Evolutionary conservation across 2,329 filamentous ascomycete species (phyloP).

Genomic region (Aureobasidium zeae): DNA sequence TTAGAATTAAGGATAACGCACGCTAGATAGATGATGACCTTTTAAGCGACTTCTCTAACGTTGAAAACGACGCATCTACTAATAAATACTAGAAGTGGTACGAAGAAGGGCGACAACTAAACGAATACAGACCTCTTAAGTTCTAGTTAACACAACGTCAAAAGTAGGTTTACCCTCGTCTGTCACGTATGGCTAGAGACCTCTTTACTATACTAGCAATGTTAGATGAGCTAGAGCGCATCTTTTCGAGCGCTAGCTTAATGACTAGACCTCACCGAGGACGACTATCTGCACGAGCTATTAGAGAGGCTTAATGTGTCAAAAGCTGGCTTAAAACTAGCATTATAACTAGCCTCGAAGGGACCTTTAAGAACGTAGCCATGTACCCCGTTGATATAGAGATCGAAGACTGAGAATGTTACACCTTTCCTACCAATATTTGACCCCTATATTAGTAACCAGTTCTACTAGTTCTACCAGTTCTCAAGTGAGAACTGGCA

Average conservation of each 20-base stretch:
- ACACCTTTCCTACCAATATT: not conserved
- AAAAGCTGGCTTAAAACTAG: not conserved
- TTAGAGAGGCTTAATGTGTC: slow-evolving; percentile 2
- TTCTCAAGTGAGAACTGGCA: not conserved
- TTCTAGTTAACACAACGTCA: not conserved
- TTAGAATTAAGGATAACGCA: not conserved
- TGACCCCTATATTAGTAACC: not conserved
- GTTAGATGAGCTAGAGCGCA: not conserved
- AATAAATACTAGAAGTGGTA: not conserved
- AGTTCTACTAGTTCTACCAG: not conserved
- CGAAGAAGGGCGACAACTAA: not conserved
- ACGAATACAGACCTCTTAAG: not conserved
- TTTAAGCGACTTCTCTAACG: not conserved
- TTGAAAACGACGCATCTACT: not conserved
- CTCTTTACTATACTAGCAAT: not conserved
- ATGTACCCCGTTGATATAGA: not conserved
- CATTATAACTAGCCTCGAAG: slow-evolving; percentile 1
- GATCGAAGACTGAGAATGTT: not conserved
- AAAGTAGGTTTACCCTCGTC: not conserved
- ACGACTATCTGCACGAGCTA: not conserved
- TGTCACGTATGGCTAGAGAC: not conserved
- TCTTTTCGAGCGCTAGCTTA: not conserved
- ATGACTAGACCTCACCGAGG: not conserved
- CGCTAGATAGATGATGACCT: not conserved
- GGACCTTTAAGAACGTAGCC: not conserved